phyloP scores from a whole-genome alignment of 371 early-diverging fungal species.

The Fennellomyces sp. region DNA sequence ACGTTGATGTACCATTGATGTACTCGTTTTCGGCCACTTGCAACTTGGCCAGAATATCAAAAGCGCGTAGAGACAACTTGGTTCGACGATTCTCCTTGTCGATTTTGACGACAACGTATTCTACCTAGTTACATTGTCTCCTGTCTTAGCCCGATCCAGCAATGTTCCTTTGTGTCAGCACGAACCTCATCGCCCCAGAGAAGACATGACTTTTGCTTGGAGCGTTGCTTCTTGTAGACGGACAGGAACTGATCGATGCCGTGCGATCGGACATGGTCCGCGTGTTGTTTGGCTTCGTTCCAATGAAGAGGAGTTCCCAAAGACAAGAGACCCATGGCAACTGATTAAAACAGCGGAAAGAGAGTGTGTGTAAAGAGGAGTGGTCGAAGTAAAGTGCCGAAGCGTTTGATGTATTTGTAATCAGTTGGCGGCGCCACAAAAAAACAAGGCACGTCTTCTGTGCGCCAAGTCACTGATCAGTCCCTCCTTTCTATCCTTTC shows the following conservation, averaged over 20 bases:
- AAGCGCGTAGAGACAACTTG: constrained; percentile 80
- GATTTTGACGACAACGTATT: constrained; percentile 88
- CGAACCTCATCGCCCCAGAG: constrained; percentile 97
- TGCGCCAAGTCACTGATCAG: background rate
- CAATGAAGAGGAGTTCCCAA: constrained; percentile 96
- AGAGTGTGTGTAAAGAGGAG: background rate
- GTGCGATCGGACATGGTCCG: constrained; percentile 88
- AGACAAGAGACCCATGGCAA: constrained; percentile 90
- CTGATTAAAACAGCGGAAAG: background rate
- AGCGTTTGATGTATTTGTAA: constrained; percentile 11
- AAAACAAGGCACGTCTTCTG: too few relatives aligned
- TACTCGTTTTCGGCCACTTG: constrained; percentile 75
- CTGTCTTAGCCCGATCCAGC: background rate
- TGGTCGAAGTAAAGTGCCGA: background rate
- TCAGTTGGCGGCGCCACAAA: constrained; percentile 5
- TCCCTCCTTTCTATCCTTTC: background rate
- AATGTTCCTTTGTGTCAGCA: too few relatives aligned
- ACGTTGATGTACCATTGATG: constrained; percentile 35
- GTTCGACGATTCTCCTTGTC: constrained; percentile 77
- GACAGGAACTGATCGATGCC: constrained; percentile 94
- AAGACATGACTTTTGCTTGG: constrained; percentile 73
- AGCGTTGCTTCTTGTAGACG: constrained; percentile 83
- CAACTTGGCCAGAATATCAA: constrained; percentile 80
- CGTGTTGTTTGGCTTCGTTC: constrained; percentile 86
- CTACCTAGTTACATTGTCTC: constrained; percentile 68